These are phyloP conservation scores for Diutina mesorugosa DNA, from an alignment of 1,139 yeast genomes.

Conservation along the genomic window DNA sequence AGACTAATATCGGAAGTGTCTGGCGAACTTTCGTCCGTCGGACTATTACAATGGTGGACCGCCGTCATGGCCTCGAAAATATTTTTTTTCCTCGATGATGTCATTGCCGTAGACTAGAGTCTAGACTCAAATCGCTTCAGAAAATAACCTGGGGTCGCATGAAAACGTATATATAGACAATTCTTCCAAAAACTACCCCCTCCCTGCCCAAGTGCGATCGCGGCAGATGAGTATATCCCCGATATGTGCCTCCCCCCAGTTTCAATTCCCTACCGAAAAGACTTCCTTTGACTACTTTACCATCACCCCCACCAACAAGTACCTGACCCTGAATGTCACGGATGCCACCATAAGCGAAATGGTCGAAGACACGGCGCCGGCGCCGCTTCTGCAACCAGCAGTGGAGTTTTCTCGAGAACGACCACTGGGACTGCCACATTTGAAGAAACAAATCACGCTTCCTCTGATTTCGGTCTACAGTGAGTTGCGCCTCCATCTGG, in stretches of 20 bases:
- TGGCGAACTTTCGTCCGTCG: background rate
- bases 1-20: too few relatives aligned
- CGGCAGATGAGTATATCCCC: conserved; percentile 1
- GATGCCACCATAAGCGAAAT: conserved; percentile 1
- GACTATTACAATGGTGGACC: background rate
- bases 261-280: background rate
- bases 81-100: background rate
- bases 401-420: background rate
- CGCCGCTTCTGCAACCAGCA: background rate
- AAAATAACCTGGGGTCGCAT: background rate
- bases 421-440: background rate
- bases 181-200: background rate
- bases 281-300: background rate
- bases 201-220: background rate
- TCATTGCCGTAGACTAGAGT: background rate
- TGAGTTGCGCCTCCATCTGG: background rate
- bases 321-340: background rate
- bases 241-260: conserved; percentile 2
- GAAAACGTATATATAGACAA: background rate
- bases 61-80: background rate
- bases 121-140: background rate
- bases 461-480: background rate
- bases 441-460: background rate
- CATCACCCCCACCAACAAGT: background rate
- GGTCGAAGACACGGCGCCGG: background rate